Evolutionary conservation across 140 eudicot species (phyloP).

Genomic region (Erigeron philadelphicus): DNA sequence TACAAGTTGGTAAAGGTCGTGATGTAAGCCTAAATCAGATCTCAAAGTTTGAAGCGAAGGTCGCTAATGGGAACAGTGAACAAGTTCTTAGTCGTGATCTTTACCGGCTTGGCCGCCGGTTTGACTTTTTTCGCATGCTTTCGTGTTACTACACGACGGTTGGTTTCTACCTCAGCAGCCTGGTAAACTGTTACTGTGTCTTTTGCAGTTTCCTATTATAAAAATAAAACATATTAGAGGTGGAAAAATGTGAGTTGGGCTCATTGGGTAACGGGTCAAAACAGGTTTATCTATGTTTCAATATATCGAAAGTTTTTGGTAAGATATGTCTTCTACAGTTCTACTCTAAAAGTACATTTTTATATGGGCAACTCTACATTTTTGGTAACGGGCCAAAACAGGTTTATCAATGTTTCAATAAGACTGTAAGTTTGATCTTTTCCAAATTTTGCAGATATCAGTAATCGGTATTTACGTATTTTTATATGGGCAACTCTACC

Average conservation of each 20-base stretch:
- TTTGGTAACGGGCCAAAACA: too few relatives aligned
- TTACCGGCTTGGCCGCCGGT: constrained; percentile 89
- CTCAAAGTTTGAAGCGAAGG: constrained; percentile 95
- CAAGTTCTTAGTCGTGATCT: constrained; percentile 91
- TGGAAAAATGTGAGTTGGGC: background rate
- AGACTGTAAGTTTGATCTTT: constrained; percentile 13
- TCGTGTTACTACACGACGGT: constrained; percentile 89
- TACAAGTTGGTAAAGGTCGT: constrained; percentile 98
- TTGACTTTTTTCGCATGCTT: constrained; percentile 97
- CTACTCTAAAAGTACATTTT: too few relatives aligned
- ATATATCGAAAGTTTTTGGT: too few relatives aligned
- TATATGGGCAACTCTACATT: too few relatives aligned
- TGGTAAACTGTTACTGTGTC: constrained; percentile 46
- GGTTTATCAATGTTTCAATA: too few relatives aligned
- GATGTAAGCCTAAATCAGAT: constrained; percentile 94
- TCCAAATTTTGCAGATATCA: constrained; percentile 58
- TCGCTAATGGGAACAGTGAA: constrained; percentile 93
- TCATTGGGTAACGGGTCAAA: background rate
- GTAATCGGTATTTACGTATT: constrained; percentile 77
- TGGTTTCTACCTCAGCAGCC: constrained; percentile 85
- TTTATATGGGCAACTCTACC: constrained; percentile 91
- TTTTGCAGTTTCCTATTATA: background rate
- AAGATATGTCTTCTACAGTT: too few relatives aligned
- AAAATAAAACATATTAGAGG: background rate
- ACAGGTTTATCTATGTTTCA: too few relatives aligned